phyloP scores from a whole-genome alignment of 2,329 filamentous ascomycete genomes.

The Xylariaceae sp. region DNA sequence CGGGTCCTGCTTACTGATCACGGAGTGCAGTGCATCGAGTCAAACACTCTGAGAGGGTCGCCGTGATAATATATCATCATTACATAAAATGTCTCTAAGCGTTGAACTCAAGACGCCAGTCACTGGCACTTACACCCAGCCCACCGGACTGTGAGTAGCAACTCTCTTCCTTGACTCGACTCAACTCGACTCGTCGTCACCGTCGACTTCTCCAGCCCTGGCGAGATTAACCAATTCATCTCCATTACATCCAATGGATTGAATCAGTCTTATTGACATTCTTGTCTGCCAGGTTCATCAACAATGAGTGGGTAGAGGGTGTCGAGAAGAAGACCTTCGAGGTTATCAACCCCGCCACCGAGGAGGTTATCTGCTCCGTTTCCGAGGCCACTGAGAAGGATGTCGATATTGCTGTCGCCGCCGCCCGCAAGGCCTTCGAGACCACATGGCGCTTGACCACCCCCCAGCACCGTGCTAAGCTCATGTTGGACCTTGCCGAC shows the following conservation, averaged over 20 bases:
- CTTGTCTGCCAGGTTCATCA: slow-evolving; percentile 65
- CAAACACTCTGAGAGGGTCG: no score
- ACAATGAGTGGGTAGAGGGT: slow-evolving; percentile 82
- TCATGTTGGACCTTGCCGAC: slow-evolving; percentile 72
- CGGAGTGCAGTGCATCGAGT: no score
- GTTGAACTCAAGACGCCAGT: slow-evolving; percentile 63
- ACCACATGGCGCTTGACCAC: slow-evolving; percentile 63
- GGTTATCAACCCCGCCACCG: slow-evolving; percentile 81
- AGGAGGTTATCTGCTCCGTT: slow-evolving; percentile 79
- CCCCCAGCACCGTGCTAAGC: slow-evolving; percentile 64
- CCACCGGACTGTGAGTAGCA: slow-evolving; percentile 56
- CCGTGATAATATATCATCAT: background rate
- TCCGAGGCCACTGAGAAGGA: slow-evolving; percentile 86
- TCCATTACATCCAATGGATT: background rate
- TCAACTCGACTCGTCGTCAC: background rate
- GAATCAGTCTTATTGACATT: slow-evolving; percentile 12
- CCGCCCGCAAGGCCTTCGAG: slow-evolving; percentile 81
- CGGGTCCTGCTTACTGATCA: no score
- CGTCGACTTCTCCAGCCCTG: no score
- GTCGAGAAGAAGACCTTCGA: slow-evolving; percentile 88
- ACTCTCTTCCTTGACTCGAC: background rate
- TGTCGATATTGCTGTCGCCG: slow-evolving; percentile 71
- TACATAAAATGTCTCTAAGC: slow-evolving; percentile 42
- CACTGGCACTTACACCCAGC: slow-evolving; percentile 55
- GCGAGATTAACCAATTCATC: background rate